phyloP scores from a whole-genome alignment of 805 yeast species.

The Zygoascus biomembranicola region DNA sequence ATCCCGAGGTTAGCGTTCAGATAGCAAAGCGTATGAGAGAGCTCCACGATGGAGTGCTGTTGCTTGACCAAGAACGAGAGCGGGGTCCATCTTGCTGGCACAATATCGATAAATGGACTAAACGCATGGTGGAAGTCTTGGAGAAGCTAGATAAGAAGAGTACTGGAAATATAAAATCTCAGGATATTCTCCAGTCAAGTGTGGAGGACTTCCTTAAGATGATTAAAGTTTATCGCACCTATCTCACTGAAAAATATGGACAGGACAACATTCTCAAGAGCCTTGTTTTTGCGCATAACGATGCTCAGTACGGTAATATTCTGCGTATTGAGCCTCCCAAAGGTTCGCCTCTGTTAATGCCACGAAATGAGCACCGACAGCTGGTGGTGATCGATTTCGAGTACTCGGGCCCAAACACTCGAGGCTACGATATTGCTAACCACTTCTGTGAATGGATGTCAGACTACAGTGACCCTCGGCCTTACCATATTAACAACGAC shows the following conservation, averaged over 20 bases:
- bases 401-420: conserved; percentile 83
- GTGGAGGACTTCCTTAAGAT: conserved; percentile 43
- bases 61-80: conserved; percentile 47
- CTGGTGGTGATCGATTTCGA: conserved; percentile 94
- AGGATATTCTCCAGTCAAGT: conserved; percentile 25
- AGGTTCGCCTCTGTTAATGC: conserved; percentile 43
- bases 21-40: conserved; percentile 97
- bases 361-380: conserved; percentile 50
- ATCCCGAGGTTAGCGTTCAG: conserved; percentile 66
- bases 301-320: conserved; percentile 92
- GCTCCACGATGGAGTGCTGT: conserved; percentile 68
- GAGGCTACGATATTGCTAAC: conserved; percentile 85
- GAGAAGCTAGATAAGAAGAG: conserved; percentile 29
- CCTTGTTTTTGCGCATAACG: conserved; percentile 87
- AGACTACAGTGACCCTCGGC: conserved; percentile 64
- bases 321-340: conserved; percentile 47
- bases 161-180: conserved; percentile 5
- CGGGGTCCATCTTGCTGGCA: conserved; percentile 65
- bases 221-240: conserved; percentile 47
- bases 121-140: conserved; percentile 37
- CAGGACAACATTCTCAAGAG: conserved; percentile 34
- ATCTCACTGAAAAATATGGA: conserved; percentile 49
- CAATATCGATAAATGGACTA: conserved; percentile 64
- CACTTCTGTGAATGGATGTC: conserved; percentile 98
- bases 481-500: conserved; percentile 46